Conservation (phyloP, 768 basidiomycete species). For the Suillus luteus region DNA sequence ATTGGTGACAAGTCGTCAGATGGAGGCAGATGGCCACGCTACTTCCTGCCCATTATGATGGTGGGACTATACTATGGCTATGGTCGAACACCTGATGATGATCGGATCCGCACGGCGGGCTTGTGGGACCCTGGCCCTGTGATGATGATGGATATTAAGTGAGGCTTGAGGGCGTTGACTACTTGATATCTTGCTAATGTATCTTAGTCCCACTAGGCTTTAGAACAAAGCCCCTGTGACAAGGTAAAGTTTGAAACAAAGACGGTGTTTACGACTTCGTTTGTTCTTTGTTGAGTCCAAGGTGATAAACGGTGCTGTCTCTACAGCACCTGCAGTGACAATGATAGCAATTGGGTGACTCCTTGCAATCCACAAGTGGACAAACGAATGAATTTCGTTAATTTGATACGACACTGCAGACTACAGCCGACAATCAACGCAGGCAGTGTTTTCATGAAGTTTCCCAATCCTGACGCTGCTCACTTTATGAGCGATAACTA, state of each 20-base stretch:
- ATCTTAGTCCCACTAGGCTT: neutral
- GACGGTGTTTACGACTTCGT: neutral
- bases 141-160: neutral
- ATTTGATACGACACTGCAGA: neutral
- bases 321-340: neutral
- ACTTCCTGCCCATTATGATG: slow-evolving; percentile 4
- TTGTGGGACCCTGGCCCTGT: neutral
- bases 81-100: neutral
- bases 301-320: neutral
- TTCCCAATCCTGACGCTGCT: neutral
- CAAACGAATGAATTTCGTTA: neutral
- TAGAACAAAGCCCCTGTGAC: neutral
- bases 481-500: neutral
- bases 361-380: neutral
- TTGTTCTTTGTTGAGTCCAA: neutral
- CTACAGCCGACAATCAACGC: neutral
- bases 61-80: neutral
- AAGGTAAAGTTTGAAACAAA: neutral
- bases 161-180: neutral
- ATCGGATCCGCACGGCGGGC: neutral
- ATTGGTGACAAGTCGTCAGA: neutral
- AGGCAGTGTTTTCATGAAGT: neutral
- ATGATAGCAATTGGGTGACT: neutral
- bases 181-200: neutral
- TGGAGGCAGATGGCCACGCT: neutral